These are phyloP conservation scores for Kodamaea nitidulidarum DNA, from an alignment of 805 yeast genomes.

Conservation along the genomic window DNA sequence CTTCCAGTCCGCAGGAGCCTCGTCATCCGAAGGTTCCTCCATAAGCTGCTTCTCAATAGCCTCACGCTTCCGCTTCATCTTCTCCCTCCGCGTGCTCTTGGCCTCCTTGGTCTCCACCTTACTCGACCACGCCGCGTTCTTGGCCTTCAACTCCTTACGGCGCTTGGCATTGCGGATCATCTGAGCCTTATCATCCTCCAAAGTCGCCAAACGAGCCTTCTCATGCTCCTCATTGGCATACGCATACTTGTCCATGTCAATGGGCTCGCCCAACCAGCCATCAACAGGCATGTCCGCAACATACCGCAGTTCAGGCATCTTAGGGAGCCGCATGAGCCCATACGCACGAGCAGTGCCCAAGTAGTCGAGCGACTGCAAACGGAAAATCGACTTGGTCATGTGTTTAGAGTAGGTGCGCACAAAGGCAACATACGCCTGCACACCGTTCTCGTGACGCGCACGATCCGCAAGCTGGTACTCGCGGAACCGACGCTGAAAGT, in stretches of 20 bases:
- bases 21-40: constrained; percentile 42
- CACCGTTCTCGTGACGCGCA: constrained; percentile 74
- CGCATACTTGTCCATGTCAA: constrained; percentile 64
- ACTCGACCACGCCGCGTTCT: constrained; percentile 78
- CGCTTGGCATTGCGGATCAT: constrained; percentile 37
- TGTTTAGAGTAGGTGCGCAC: constrained; percentile 84
- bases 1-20: constrained; percentile 81
- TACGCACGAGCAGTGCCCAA: constrained; percentile 68
- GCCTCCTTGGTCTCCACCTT: constrained; percentile 59
- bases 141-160: constrained; percentile 43
- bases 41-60: constrained; percentile 56
- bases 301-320: constrained; percentile 83
- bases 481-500: constrained; percentile 23
- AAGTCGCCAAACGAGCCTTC: constrained; percentile 51
- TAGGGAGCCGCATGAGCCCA: constrained; percentile 80
- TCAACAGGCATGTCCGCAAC: constrained; percentile 55
- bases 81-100: constrained; percentile 61
- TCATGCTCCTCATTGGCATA: constrained; percentile 69
- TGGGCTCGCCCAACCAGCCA: constrained; percentile 67
- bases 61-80: constrained; percentile 60
- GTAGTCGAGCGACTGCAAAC: constrained; percentile 68
- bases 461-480: constrained; percentile 70
- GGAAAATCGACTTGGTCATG: constrained; percentile 80
- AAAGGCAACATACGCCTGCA: constrained; percentile 78
- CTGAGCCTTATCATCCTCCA: constrained; percentile 43